Evolutionary conservation across 306 rosid species (phyloP).

Genomic region (Begonia loranthoides): DNA sequence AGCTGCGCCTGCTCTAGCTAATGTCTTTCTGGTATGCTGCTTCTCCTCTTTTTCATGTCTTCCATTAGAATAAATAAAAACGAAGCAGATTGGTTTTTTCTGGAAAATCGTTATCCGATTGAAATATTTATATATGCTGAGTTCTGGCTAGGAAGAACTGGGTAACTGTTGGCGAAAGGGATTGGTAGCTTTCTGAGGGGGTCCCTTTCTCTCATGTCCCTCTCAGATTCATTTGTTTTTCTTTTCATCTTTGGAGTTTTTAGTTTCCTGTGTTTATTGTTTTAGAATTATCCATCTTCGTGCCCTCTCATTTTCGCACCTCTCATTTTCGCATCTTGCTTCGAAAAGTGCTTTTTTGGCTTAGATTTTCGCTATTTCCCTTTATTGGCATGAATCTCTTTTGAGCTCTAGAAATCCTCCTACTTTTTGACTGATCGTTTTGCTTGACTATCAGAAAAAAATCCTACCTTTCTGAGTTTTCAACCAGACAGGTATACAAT

Average conservation of each 20-base stretch:
- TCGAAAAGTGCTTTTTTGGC: slow-evolving; percentile 45
- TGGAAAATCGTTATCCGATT: no score
- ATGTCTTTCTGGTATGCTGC: slow-evolving; percentile 50
- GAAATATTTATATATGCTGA: no score
- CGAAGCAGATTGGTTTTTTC: no score
- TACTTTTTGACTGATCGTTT: slow-evolving; percentile 44
- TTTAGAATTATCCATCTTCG: slow-evolving; percentile 37
- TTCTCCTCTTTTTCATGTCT: not conserved
- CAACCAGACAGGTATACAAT: not conserved
- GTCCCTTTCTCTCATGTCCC: slow-evolving; percentile 43
- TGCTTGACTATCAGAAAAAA: slow-evolving; percentile 18
- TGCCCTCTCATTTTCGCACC: slow-evolving; percentile 13
- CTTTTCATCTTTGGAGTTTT: not conserved
- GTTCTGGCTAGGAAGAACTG: no score
- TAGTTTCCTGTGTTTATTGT: slow-evolving; percentile 5
- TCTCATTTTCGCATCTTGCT: slow-evolving; percentile 19
- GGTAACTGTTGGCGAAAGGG: slow-evolving; percentile 4
- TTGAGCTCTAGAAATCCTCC: slow-evolving; percentile 22
- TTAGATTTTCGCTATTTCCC: slow-evolving; percentile 33
- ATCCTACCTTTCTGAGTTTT: slow-evolving; percentile 11
- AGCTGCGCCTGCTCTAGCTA: slow-evolving; percentile 60
- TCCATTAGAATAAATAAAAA: not conserved
- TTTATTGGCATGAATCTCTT: slow-evolving; percentile 57
- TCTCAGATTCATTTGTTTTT: slow-evolving; percentile 28
- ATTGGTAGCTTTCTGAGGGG: slow-evolving; percentile 25